Percentiles rank a stretch among this genome's conserved stretches.
Evolutionary conservation across 495 filamentous ascomycete species (phyloP).

Genomic region (Aspergillus biplanus): DNA sequence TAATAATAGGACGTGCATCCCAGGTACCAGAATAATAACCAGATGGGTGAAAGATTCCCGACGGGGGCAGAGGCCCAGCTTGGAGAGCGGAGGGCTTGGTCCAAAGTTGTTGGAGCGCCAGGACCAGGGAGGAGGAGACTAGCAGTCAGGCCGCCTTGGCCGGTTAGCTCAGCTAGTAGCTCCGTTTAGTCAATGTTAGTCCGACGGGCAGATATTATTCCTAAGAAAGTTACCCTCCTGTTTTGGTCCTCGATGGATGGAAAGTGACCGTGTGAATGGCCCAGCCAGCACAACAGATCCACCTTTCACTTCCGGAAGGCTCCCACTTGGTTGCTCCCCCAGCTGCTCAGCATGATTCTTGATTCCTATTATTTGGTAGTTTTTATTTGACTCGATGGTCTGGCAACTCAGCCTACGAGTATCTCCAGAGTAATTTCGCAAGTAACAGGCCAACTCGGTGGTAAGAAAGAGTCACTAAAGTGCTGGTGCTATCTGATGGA

Average conservation of each 20-base stretch:
- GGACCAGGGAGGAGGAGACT: neutral
- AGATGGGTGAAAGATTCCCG: neutral
- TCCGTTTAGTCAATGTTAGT: constrained; percentile 14
- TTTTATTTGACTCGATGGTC: too few relatives aligned
- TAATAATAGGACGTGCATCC: neutral
- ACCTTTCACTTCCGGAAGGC: constrained; percentile 7
- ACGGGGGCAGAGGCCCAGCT: neutral
- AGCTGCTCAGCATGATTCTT: too few relatives aligned
- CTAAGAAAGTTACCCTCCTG: constrained; percentile 7
- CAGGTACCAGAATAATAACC: constrained; percentile 6
- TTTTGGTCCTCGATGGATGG: constrained; percentile 11
- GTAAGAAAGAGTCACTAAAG: too few relatives aligned
- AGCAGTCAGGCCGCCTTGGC: neutral
- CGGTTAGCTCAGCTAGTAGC: constrained; percentile 15
- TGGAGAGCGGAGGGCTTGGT: neutral
- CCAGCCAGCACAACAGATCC: neutral
- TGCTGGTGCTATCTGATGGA: too few relatives aligned
- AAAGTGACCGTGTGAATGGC: neutral
- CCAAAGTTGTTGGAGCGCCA: too few relatives aligned
- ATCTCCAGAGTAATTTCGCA: too few relatives aligned
- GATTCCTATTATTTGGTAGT: too few relatives aligned
- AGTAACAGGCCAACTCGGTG: too few relatives aligned
- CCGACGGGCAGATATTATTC: constrained; percentile 10
- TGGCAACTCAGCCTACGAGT: too few relatives aligned
- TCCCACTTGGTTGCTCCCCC: neutral